Evolutionary conservation across 129 eudicot species (phyloP), one percentile per base, ranked within the genome.

Genomic region (Centella asiatica): DNA sequence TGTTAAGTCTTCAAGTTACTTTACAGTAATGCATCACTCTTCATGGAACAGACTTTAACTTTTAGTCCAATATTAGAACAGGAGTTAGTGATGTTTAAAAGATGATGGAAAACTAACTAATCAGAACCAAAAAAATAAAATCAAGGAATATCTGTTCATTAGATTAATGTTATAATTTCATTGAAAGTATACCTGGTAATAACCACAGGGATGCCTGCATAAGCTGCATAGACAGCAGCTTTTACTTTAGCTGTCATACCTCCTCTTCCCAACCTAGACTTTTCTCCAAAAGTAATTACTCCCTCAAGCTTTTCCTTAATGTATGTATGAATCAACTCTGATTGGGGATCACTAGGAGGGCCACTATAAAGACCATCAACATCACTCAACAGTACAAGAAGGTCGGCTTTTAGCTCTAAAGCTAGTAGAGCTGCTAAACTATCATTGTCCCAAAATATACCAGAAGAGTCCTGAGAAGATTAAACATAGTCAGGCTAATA

Each of bases 181-280:
- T 25, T 66, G 57, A 45, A 55, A 49, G 47, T 34, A 40, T 78
- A 82, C 97, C 97, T 89, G 77, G 97, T 87, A 36, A 90, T 86
- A 55, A 90, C 73, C 20, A 90, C 97, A 57, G 97, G 97, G 34
- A 90, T 81, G 65, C 97, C 97, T 57, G 94, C 94, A 76, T 86
- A 72, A 58, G 97, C 89, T 55, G 97, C 94, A 77, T 90, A 78
- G 59, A 81, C 89, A 62, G 97, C 95, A 54, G 97, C 97, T 86
- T 90, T 90, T 11, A 90, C 97, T 79, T 90, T 90, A 58, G 97
- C 97, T 2, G 95, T 86, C 97, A 90, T 90, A 25, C 97, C 97
- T 18, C 97, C 97, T 81, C 95, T 86, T 68, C 97, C 97, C 54
- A 90, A 71, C 76, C 97, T 71, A 26, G 97, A 90, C 71, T 90